Evolutionary conservation across 2,329 filamentous ascomycete species (phyloP).

Genomic region (Aspergillus pseudoterreus): DNA sequence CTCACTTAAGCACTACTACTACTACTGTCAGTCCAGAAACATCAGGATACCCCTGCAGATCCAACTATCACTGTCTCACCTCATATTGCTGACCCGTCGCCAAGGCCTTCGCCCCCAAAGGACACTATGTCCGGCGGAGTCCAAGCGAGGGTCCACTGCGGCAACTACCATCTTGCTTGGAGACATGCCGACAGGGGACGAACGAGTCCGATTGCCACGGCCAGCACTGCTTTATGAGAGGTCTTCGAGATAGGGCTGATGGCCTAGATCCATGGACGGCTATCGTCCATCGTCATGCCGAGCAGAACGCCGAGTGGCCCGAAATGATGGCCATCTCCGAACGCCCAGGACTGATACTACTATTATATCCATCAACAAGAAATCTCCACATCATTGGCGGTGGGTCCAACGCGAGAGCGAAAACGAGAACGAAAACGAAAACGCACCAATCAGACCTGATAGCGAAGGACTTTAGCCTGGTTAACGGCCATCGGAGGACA

Average conservation of each 20-base stretch:
- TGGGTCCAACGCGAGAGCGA: constrained; percentile 7
- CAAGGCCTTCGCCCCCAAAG: background rate
- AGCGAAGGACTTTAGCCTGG: background rate
- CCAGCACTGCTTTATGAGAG: background rate
- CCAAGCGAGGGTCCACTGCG: background rate
- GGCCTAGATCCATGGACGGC: too few species aligned
- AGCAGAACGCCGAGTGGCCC: too few species aligned
- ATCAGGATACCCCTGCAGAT: too few species aligned
- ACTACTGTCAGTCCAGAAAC: too few species aligned
- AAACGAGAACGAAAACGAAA: constrained; percentile 23
- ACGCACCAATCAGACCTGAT: constrained; percentile 12
- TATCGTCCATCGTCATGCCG: too few species aligned
- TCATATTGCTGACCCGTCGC: too few species aligned
- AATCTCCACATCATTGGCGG: background rate
- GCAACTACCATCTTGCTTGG: background rate
- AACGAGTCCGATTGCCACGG: background rate
- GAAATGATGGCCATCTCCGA: too few species aligned
- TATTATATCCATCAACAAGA: too few species aligned
- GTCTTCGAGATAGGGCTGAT: background rate
- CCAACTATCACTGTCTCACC: too few species aligned
- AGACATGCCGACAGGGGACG: background rate
- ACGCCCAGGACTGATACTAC: too few species aligned
- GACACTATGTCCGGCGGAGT: background rate
- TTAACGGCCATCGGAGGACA: background rate
- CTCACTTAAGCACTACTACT: too few species aligned